These are phyloP conservation scores for Strobilomyces echinocephalus DNA, from an alignment of 768 basidiomycete species.

Conservation along the genomic window DNA sequence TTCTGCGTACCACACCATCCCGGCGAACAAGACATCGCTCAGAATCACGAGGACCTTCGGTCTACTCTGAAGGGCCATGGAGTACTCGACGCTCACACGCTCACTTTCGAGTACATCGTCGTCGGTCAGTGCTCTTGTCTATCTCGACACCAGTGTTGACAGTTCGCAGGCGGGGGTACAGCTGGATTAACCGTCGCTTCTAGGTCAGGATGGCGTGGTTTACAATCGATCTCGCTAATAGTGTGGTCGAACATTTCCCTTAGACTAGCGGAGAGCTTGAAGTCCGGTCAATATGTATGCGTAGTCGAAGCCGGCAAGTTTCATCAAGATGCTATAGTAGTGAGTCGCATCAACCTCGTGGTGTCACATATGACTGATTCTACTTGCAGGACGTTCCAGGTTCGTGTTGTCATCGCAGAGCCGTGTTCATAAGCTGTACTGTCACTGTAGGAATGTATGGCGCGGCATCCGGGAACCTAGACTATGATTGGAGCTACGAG, in stretches of 20 bases:
- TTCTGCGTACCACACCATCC: neutral
- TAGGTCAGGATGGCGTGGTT: neutral
- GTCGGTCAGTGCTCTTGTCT: conserved; percentile 2
- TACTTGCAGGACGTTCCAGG: conserved; percentile 15
- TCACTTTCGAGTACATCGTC: conserved; percentile 11
- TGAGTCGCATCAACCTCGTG: neutral
- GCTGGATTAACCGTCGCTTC: conserved; percentile 17
- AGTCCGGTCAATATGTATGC: conserved; percentile 12
- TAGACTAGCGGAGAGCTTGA: conserved; percentile 13
- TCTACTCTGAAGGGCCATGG: neutral
- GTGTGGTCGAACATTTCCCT: neutral
- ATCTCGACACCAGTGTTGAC: neutral
- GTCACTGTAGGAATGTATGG: conserved; percentile 3
- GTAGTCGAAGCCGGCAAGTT: conserved; percentile 17
- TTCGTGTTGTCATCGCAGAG: neutral
- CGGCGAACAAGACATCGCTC: neutral
- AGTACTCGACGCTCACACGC: neutral
- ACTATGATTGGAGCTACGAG: conserved; percentile 17
- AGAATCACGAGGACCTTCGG: neutral
- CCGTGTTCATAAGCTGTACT: no score
- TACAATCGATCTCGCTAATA: neutral
- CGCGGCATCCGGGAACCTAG: neutral
- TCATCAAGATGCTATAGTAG: conserved; percentile 8
- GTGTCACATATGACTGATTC: neutral
- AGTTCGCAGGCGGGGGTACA: conserved; percentile 10